Evolutionary conservation across 257 asterid genomes (phyloP).

Genomic region (Ballota nigra): DNA sequence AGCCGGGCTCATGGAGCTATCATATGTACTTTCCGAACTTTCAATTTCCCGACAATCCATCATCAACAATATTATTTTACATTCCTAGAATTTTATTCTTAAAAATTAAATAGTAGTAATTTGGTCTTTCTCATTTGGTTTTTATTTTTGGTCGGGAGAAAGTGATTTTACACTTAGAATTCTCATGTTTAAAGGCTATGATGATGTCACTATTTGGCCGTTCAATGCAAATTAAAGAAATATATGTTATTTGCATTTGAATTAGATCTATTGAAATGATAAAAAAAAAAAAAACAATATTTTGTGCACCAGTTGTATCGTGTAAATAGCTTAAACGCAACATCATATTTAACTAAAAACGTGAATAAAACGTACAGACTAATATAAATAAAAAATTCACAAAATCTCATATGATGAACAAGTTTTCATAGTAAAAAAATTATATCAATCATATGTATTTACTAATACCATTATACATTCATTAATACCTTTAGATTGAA

Average conservation of each 20-base stretch:
- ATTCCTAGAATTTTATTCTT: not conserved
- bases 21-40: not conserved
- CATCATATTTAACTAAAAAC: too few species aligned
- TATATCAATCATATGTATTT: too few species aligned
- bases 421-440: too few species aligned
- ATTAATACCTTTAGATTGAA: too few species aligned
- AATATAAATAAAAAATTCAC: too few species aligned
- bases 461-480: too few species aligned
- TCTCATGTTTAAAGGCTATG: not conserved
- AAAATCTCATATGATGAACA: too few species aligned
- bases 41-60: not conserved
- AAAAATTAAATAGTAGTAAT: not conserved
- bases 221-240: not conserved
- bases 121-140: conserved; percentile 22
- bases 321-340: too few species aligned
- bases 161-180: not conserved
- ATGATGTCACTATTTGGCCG: conserved; percentile 1
- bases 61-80: not conserved
- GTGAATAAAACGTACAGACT: too few species aligned
- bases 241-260: not conserved
- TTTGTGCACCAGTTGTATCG: too few species aligned
- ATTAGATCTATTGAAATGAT: not conserved
- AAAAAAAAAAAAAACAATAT: too few species aligned
- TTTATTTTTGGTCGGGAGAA: conserved; percentile 11
- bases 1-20: conserved; percentile 22